These are phyloP conservation scores for Xylariaceae sp. DNA, from an alignment of 2,329 filamentous ascomycete genomes.

Conservation along the genomic window DNA sequence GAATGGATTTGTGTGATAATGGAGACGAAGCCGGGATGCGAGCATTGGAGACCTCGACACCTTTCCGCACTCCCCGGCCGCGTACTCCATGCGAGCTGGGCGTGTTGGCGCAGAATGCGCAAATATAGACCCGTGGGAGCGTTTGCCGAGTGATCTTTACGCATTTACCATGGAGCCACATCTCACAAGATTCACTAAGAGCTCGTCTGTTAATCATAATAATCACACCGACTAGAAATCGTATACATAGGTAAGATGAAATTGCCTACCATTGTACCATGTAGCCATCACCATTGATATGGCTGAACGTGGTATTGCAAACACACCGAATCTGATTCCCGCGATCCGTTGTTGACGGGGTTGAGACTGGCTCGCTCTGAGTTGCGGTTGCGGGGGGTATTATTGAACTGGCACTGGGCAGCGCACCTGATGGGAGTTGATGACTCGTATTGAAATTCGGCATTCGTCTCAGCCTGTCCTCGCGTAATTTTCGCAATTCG, in stretches of 20 bases:
- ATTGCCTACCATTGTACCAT: constrained; percentile 58
- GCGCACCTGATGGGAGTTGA: constrained; percentile 32
- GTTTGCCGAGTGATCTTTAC: constrained; percentile 53
- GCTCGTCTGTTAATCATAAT: constrained; percentile 11
- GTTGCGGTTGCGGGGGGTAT: constrained; percentile 50
- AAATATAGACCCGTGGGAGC: constrained; percentile 59
- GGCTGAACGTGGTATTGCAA: constrained; percentile 40
- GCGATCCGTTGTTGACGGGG: constrained; percentile 39
- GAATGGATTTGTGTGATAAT: constrained; percentile 42
- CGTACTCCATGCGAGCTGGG: constrained; percentile 48
- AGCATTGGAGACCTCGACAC: constrained; percentile 24
- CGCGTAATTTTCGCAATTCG: constrained; percentile 54
- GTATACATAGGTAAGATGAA: background rate
- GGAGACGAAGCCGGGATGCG: constrained; percentile 35
- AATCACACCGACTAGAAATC: constrained; percentile 1
- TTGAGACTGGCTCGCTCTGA: constrained; percentile 44
- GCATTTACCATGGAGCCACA: constrained; percentile 60
- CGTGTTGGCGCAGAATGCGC: constrained; percentile 57
- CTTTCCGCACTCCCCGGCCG: constrained; percentile 40
- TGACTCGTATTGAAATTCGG: constrained; percentile 33
- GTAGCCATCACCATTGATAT: constrained; percentile 44
- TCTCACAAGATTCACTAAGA: constrained; percentile 57
- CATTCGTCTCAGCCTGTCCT: constrained; percentile 44
- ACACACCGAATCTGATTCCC: constrained; percentile 50
- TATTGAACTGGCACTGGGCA: constrained; percentile 29